phyloP scores from a whole-genome alignment of 2,329 filamentous ascomycete genomes.

The Cladosporium sp. region DNA sequence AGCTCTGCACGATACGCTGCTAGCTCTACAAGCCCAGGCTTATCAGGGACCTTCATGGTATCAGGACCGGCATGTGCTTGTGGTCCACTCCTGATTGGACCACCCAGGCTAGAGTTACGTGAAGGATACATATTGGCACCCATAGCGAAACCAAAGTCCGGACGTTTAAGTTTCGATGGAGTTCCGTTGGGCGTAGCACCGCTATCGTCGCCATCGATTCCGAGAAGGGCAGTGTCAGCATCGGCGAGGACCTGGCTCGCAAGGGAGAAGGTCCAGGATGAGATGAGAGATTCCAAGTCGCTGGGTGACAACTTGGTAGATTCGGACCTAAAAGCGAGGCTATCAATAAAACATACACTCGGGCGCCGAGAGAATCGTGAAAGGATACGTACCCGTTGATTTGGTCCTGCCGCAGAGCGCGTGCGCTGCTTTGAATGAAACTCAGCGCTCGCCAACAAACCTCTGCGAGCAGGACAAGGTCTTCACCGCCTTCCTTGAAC shows the following conservation, averaged over 20 bases:
- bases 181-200: background rate
- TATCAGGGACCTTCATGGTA: constrained; percentile 14
- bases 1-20: constrained; percentile 79
- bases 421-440: constrained; percentile 76
- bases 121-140: constrained; percentile 30
- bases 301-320: constrained; percentile 2
- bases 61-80: constrained; percentile 17
- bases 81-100: constrained; percentile 13
- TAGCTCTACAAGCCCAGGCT: constrained; percentile 65
- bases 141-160: constrained; percentile 23
- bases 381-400: constrained; percentile 51
- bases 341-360: constrained; percentile 4
- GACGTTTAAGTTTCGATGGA: constrained; percentile 13
- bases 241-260: constrained; percentile 72
- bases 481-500: constrained; percentile 49
- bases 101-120: constrained; percentile 24
- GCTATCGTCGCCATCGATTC: background rate
- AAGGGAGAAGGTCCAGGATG: constrained; percentile 72
- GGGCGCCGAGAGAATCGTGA: background rate
- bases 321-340: constrained; percentile 1
- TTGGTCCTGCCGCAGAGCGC: constrained; percentile 75
- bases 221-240: constrained; percentile 41
- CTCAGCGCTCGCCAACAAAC: constrained; percentile 76
- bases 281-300: constrained; percentile 47
- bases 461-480: constrained; percentile 75